Base-by-base conservation (phyloP, 225 moss, liverwort and hornwort genomes). In the Marchantia paleacea region DNA sequence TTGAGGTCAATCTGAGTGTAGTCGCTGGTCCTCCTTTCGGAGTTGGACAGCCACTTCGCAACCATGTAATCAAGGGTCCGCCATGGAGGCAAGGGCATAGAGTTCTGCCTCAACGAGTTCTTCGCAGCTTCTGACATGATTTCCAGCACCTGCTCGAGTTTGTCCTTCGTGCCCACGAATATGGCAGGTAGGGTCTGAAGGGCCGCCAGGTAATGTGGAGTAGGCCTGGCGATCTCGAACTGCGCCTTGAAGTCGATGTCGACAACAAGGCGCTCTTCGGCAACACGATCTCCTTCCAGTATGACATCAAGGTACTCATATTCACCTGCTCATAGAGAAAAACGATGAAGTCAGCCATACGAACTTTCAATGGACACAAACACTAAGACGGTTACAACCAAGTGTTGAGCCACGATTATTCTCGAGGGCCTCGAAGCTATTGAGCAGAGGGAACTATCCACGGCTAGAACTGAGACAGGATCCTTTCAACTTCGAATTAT, bases 31-130 rank as follows among this genome's bases (percentile, higher is more conserved):
- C 79, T 75, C 31, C 89, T 91, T 49, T 86, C 88, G 18, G 82
- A 81, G 64, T 83, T 78, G 55, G 92, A 88, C 57, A 94, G 80
- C 94, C 94, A 94, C 75, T 93, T 93, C 8, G 90, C 84, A 48
- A 64, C 88, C 86, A 92, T 91, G 88, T 89, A 94, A 53, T 89
- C 87, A 16, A 92, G 86, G 6, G 91, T 94, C 54, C 94, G 88
- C 94, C 94, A 94, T 0, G 94, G 94, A 19, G 94, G 94, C 72
- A 94, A 88, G 62, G 89, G 84, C 92, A 94, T 91, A 71, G 75
- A 78, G 50, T 89, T 92, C 73, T 94, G 90, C 83, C 89, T 87
- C 58, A 90, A 76, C 2, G 92, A 92, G 15, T 72, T 71, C 64
- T 91, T 92, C 13, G 90, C 91, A 18, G 92, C 90, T 29, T 91